Conservation (phyloP, 2,329 filamentous ascomycete species). For the Chalara sp. region DNA sequence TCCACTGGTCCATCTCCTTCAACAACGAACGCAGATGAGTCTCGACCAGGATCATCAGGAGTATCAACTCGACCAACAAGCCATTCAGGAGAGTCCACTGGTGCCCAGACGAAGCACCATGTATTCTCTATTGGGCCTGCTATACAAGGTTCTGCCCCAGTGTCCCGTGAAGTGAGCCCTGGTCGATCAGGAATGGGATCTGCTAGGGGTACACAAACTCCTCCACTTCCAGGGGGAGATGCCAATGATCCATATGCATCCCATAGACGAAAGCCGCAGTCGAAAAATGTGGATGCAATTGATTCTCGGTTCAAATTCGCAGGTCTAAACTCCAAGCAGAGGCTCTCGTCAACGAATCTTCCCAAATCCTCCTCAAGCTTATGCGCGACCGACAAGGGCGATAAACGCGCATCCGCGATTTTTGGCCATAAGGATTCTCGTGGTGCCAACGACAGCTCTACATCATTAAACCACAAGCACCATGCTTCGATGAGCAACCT, state of each 20-base stretch:
- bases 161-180: constrained; percentile 57
- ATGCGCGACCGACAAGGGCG: constrained; percentile 34
- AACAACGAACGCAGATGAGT: constrained; percentile 22
- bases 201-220: constrained; percentile 61
- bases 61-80: constrained; percentile 18
- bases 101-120: constrained; percentile 14
- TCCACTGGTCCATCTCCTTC: constrained; percentile 44
- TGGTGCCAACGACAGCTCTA: constrained; percentile 37
- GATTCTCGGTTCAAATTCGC: constrained; percentile 78
- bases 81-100: constrained; percentile 14
- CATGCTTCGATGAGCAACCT: constrained; percentile 88
- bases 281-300: constrained; percentile 57
- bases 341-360: constrained; percentile 46
- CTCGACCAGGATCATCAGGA: constrained; percentile 27
- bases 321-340: constrained; percentile 60
- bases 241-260: constrained; percentile 83
- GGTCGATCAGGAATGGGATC: constrained; percentile 48
- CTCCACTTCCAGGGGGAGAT: constrained; percentile 74
- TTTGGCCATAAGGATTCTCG: constrained; percentile 41
- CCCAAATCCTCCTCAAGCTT: constrained; percentile 33
- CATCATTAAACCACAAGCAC: constrained; percentile 40
- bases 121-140: constrained; percentile 26
- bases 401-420: constrained; percentile 45
- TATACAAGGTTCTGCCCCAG: constrained; percentile 43
- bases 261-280: constrained; percentile 63